Evolutionary conservation across 805 yeast species (phyloP).

Genomic region (Wickerhamomyces mucosus): DNA sequence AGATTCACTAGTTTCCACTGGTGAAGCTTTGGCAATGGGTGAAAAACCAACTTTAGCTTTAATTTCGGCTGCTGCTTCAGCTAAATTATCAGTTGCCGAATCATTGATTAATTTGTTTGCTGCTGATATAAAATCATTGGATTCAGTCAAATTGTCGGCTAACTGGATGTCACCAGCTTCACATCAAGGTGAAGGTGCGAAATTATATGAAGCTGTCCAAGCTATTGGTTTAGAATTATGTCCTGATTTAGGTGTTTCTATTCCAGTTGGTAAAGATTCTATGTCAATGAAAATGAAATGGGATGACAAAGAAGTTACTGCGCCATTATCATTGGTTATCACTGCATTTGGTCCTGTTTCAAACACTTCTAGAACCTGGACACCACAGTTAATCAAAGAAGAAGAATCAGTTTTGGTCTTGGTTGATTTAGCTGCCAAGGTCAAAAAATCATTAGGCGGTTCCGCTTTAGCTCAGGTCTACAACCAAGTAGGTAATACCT

Average conservation of each 20-base stretch:
- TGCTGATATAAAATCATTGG: constrained; percentile 72
- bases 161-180: constrained; percentile 99
- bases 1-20: constrained; percentile 58
- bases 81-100: constrained; percentile 94
- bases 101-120: constrained; percentile 81
- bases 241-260: constrained; percentile 82
- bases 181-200: constrained; percentile 91
- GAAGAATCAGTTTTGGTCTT: constrained; percentile 58
- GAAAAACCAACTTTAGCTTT: constrained; percentile 89
- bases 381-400: constrained; percentile 61
- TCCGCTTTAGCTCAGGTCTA: constrained; percentile 93
- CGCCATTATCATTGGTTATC: constrained; percentile 86
- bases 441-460: constrained; percentile 66
- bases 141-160: constrained; percentile 79
- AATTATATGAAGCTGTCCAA: constrained; percentile 91
- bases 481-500: constrained; percentile 71
- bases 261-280: constrained; percentile 98
- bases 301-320: constrained; percentile 85
- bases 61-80: constrained; percentile 82
- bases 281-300: constrained; percentile 99
- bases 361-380: constrained; percentile 88
- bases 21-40: constrained; percentile 97
- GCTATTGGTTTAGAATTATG: constrained; percentile 93
- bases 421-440: constrained; percentile 64
- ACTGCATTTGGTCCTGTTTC: constrained; percentile 88